Conservation (phyloP, 2,329 filamentous ascomycete genomes). For the Purpureocillium lavendulum region DNA sequence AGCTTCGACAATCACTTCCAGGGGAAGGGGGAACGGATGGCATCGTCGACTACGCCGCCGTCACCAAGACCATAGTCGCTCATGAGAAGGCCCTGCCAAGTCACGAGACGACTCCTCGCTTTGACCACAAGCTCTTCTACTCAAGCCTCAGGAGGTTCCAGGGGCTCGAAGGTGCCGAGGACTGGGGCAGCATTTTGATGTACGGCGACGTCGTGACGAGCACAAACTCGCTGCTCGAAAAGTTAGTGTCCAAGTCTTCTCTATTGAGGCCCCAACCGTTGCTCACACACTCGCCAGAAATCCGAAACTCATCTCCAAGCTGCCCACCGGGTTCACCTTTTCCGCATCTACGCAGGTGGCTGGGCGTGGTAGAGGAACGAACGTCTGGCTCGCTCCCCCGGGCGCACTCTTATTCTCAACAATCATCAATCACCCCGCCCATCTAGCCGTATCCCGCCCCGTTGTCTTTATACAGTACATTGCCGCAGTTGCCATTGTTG, state of each 20-base stretch:
- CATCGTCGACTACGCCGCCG: constrained; percentile 64
- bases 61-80: constrained; percentile 65
- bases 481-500: constrained; percentile 76
- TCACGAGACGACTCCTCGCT: constrained; percentile 69
- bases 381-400: constrained; percentile 89
- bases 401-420: constrained; percentile 84
- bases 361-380: constrained; percentile 78
- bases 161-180: constrained; percentile 40
- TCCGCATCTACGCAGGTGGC: constrained; percentile 83
- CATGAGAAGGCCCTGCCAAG: constrained; percentile 63
- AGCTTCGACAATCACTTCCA: constrained; percentile 44
- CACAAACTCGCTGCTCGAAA: constrained; percentile 88
- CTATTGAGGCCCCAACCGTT: not conserved
- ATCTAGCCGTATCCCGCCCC: constrained; percentile 63
- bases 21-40: constrained; percentile 32
- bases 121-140: constrained; percentile 77
- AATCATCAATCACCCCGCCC: constrained; percentile 73
- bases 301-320: constrained; percentile 60
- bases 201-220: constrained; percentile 92
- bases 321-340: constrained; percentile 81
- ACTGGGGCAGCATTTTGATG: constrained; percentile 71
- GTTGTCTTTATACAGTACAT: constrained; percentile 94
- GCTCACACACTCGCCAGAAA: constrained; percentile 47
- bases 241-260: constrained; percentile 35
- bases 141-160: constrained; percentile 62